These are phyloP conservation scores for Antitrichia curtipendula DNA, from an alignment of 225 moss, liverwort and hornwort species.

Conservation along the genomic window DNA sequence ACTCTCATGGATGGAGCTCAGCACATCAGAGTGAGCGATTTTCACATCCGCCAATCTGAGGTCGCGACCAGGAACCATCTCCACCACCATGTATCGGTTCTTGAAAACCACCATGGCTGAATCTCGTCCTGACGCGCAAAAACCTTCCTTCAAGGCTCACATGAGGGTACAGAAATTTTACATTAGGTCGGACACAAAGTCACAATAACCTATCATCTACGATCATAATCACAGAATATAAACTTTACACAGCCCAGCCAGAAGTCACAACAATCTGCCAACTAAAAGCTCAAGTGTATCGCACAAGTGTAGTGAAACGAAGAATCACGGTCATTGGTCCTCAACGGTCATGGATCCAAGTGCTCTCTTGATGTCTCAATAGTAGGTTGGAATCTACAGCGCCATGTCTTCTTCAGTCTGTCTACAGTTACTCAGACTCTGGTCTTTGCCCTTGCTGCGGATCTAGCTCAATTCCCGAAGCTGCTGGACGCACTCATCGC, in stretches of 20 bases:
- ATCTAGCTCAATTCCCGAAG: neutral
- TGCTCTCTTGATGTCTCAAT: neutral
- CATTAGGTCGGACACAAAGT: neutral
- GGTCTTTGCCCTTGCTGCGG: neutral
- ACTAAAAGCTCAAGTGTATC: neutral
- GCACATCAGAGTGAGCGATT: constrained; percentile 22
- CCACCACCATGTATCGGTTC: constrained; percentile 71
- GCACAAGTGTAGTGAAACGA: neutral
- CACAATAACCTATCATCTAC: neutral
- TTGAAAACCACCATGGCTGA: constrained; percentile 53
- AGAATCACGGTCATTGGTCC: neutral
- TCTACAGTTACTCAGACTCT: neutral
- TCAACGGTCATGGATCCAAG: neutral
- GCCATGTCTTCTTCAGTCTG: neutral
- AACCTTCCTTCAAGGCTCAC: neutral
- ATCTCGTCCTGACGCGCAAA: neutral
- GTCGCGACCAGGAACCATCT: constrained; percentile 45
- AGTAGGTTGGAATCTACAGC: neutral
- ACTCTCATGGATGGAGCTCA: constrained; percentile 44
- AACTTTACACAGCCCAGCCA: neutral
- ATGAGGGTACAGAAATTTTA: neutral
- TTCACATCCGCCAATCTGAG: constrained; percentile 25
- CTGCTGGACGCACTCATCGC: neutral
- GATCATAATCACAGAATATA: too few relatives aligned
- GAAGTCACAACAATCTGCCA: neutral